Evolutionary conservation across 805 yeast species (phyloP), one percentile per base, ranked within the genome.

Genomic region (Soucietia sequanensis): DNA sequence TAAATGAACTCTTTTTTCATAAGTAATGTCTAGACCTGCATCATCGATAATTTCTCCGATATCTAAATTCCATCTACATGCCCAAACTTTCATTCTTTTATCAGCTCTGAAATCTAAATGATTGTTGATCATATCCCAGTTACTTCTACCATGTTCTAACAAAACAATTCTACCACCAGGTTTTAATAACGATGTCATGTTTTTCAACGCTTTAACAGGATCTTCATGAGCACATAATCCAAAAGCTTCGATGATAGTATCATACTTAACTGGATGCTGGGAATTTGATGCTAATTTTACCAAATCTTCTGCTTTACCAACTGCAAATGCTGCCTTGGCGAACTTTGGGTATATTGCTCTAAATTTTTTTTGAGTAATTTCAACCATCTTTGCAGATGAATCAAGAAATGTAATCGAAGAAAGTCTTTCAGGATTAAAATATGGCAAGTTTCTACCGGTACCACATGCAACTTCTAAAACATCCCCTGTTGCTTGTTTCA

Each of bases 61-160:
- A 54, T 93, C 98, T 43, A 93, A 66, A 55, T 93, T 93, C 97
- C 98, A 93, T 53, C 98, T 71, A 60, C 99, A 93, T 1, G 96
- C 99, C 97, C 98, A 93, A 3, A 82, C 79, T 39, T 83, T 77
- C 64, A 90, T 76, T 60, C 96, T 81, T 47, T 78, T 76, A 42
- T 79, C 89, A 3, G 96, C 90, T 43, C 93, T 72, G 41, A 78
- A 76, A 58, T 93, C 97, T 57, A 93, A 68, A 37, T 84, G 78
- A 19, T 78, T 74, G 60, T 93, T 93, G 46, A 93, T 75, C 34
- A 81, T 77, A 34, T 79, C 82, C 66, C 81, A 88, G 0, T 78
- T 70, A 35, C 96, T 87, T 48, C 96, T 71, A 2, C 99, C 99
- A 54, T 93, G 99, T 56, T 93, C 99, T 36, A 93, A 66, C 18